phyloP scores from a whole-genome alignment of 2,329 filamentous ascomycete species.

The Dothideomycetes sp. region DNA sequence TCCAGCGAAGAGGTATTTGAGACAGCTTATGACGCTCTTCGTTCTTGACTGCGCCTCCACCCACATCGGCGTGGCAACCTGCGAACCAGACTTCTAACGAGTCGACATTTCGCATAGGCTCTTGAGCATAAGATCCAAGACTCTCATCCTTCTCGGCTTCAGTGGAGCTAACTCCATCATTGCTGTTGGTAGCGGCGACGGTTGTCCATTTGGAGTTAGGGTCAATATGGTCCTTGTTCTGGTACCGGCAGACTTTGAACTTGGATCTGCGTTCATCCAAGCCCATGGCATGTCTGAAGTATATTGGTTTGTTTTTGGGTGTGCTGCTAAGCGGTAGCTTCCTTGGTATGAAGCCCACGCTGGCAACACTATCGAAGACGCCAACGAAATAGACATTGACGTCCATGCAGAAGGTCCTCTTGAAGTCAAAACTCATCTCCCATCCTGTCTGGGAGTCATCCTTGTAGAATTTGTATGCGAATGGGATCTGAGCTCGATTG shows the following conservation, averaged over 20 bases:
- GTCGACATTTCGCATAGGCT: background rate
- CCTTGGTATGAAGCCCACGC: slow-evolving; percentile 34
- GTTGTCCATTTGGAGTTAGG: slow-evolving; percentile 16
- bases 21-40: slow-evolving; percentile 35
- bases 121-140: slow-evolving; percentile 20
- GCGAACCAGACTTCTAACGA: slow-evolving; percentile 36
- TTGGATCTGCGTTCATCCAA: slow-evolving; percentile 37
- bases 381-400: slow-evolving; percentile 37
- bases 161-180: background rate
- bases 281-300: slow-evolving; percentile 38
- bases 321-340: slow-evolving; percentile 32
- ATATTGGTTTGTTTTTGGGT: slow-evolving; percentile 28
- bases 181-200: slow-evolving; percentile 12
- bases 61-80: slow-evolving; percentile 36
- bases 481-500: slow-evolving; percentile 31
- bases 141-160: slow-evolving; percentile 16
- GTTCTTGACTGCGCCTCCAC: slow-evolving; percentile 37
- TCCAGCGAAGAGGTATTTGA: slow-evolving; percentile 40
- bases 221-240: slow-evolving; percentile 23
- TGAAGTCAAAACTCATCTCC: slow-evolving; percentile 36
- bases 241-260: slow-evolving; percentile 35
- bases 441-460: slow-evolving; percentile 32
- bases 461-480: slow-evolving; percentile 39
- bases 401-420: slow-evolving; percentile 36
- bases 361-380: slow-evolving; percentile 34